Conservation (phyloP, 139 green algal species). For the Coccomyxa sp. region DNA sequence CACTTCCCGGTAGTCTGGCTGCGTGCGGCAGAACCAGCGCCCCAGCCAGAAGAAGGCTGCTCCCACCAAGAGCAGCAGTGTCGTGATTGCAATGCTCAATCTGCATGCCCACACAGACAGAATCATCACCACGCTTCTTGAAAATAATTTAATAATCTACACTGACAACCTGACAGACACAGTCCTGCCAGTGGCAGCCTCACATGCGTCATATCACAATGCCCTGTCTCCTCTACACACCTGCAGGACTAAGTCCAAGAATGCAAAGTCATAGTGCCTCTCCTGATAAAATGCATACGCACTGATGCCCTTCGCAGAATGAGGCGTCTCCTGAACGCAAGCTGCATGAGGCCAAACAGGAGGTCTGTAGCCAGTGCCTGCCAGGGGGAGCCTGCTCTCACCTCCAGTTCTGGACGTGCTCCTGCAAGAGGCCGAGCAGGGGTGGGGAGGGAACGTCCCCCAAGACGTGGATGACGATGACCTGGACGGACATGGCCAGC, state of each 20-base stretch:
- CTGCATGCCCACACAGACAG: background rate
- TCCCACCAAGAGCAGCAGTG: background rate
- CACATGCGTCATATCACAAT: background rate
- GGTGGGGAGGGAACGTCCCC: constrained; percentile 93
- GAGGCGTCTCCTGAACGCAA: no score
- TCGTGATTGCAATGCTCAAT: background rate
- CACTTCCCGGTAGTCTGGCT: background rate
- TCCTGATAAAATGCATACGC: background rate
- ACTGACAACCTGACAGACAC: background rate
- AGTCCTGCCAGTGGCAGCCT: no score
- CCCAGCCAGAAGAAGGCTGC: background rate
- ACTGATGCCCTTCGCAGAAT: background rate
- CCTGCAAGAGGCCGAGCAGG: constrained; percentile 73
- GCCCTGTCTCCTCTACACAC: background rate
- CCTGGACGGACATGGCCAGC: constrained; percentile 72
- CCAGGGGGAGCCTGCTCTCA: background rate
- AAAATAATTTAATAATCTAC: background rate
- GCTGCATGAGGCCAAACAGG: background rate
- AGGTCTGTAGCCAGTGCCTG: background rate
- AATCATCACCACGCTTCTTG: background rate
- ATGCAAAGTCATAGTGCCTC: background rate
- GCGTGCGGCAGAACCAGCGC: background rate
- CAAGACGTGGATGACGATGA: constrained; percentile 85
- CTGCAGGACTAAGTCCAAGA: background rate
- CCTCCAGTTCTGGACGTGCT: constrained; percentile 40